These are phyloP conservation scores for Yarrowia deformans DNA, from an alignment of 805 yeast species.

Conservation along the genomic window DNA sequence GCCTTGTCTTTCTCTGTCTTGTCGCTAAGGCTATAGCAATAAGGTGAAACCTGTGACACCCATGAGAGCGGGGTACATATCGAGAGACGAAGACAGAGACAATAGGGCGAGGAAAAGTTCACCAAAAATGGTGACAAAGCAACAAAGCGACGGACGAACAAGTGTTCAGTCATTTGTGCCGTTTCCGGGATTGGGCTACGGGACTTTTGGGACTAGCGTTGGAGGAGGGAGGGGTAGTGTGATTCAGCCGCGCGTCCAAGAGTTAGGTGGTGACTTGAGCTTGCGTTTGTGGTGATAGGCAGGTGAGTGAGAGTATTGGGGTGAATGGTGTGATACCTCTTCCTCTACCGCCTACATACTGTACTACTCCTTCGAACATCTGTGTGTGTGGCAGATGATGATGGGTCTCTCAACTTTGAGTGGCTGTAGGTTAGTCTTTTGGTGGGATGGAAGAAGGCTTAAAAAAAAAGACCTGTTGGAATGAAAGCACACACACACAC, in stretches of 20 bases:
- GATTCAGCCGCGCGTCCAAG: too few relatives aligned
- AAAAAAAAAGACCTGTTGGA: background rate
- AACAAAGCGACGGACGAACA: background rate
- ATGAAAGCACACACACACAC: constrained; percentile 3
- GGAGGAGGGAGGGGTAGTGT: too few relatives aligned
- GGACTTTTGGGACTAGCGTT: background rate
- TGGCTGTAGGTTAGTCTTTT: background rate
- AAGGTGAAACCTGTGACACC: constrained; percentile 18
- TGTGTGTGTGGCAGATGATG: background rate
- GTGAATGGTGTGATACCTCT: too few relatives aligned
- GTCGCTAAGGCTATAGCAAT: background rate
- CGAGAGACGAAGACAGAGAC: background rate
- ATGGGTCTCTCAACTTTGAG: background rate
- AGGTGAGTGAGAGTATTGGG: too few relatives aligned
- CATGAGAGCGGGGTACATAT: constrained; percentile 15
- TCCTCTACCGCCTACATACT: too few relatives aligned
- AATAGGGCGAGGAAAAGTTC: background rate
- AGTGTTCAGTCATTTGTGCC: background rate
- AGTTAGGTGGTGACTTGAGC: too few relatives aligned
- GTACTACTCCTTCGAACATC: too few relatives aligned
- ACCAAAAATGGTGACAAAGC: background rate
- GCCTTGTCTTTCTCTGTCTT: background rate
- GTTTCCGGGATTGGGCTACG: too few relatives aligned
- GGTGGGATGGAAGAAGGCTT: background rate
- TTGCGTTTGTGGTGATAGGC: too few relatives aligned